Evolutionary conservation across 2,329 filamentous ascomycete species (phyloP), one percentile per base, ranked within the genome.

Genomic region (Cylindrodendrum hubeiense): DNA sequence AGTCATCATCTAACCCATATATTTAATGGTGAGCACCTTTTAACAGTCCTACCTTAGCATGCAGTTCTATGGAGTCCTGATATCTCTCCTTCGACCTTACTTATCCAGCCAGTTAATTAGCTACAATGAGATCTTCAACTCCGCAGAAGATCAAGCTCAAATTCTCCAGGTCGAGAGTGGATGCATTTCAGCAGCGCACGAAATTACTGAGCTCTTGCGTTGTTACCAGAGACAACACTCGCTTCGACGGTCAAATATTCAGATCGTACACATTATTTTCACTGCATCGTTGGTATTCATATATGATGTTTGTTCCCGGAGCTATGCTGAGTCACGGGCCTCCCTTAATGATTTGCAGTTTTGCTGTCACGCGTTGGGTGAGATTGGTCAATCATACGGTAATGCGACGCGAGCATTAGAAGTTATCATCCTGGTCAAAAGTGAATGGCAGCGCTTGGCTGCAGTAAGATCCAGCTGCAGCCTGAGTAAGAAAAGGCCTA

Each of bases 261-360:
- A 72, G 39, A 65, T 71, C 19, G 70, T 73, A 1, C 67, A 71
- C 60, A 66, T 74, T 13, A 65, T 71, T 12, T 66, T 74, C 50
- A 72, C 70, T 3, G 69, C 71, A 1, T 65, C 60, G 10, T 52
- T 68, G 2, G 57, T 67, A 3, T 65, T 71, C 37, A 67, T 74
- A n/a, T 55, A 71, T 57, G 67, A 68, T 43, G 46, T 71, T 26
- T 51, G 68, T 44, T 55, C 67, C 15, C 37, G 57, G 9, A 19
- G 30, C 17, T 62, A 66, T 24, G 19, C 30, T 5, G 56, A 69
- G 22, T 30, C 59, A 12, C 19, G 63, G 1, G 9, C n/a, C 13
- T 64, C 63, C 3, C 57, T 67, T 1, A 51, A 26, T 2, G 61
- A 72, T 49, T 60, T 73, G 13, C 68, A 69, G 22, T 34, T 68